A percentile compares a stretch with the other conserved stretches of the same genome.
Evolutionary conservation across 352 stramenopile genomes (phyloP).

Genomic region (Phytopythium delawarense): DNA sequence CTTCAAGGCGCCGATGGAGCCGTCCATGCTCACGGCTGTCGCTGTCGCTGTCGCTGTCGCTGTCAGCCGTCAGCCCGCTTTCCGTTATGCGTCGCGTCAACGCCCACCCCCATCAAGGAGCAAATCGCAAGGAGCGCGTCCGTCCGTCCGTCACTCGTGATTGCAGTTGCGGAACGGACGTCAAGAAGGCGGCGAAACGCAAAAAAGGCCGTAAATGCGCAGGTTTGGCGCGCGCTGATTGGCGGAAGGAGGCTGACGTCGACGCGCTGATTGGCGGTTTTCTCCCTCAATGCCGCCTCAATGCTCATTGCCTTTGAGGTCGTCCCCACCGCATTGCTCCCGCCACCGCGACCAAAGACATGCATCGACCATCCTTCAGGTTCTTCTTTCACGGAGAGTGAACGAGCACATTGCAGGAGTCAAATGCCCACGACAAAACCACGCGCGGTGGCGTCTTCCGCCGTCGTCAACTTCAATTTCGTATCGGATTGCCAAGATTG

Average conservation of each 20-base stretch:
- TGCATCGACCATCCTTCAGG: neutral
- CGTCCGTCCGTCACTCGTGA: neutral
- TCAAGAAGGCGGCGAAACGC: neutral
- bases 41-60: too few relatives aligned
- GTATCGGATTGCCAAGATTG: too few relatives aligned
- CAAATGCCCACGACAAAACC: constrained; percentile 2
- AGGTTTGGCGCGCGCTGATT: neutral
- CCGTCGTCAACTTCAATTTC: constrained; percentile 5
- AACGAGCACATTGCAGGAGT: neutral
- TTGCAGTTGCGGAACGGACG: neutral
- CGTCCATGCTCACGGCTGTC: too few relatives aligned
- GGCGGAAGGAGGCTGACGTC: neutral
- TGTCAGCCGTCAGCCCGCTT: too few relatives aligned
- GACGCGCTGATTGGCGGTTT: neutral
- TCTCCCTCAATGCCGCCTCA: neutral
- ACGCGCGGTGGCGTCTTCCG: neutral
- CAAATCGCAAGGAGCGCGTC: too few relatives aligned
- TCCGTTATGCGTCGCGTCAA: neutral
- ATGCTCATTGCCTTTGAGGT: neutral
- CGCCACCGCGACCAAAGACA: neutral
- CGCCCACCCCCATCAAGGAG: neutral
- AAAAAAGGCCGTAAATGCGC: neutral
- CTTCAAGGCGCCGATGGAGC: too few relatives aligned
- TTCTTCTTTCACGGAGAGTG: neutral
- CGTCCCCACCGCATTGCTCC: too few relatives aligned